These are phyloP conservation scores for Pseudoperonospora humuli DNA, from an alignment of 352 stramenopile genomes.

Conservation along the genomic window DNA sequence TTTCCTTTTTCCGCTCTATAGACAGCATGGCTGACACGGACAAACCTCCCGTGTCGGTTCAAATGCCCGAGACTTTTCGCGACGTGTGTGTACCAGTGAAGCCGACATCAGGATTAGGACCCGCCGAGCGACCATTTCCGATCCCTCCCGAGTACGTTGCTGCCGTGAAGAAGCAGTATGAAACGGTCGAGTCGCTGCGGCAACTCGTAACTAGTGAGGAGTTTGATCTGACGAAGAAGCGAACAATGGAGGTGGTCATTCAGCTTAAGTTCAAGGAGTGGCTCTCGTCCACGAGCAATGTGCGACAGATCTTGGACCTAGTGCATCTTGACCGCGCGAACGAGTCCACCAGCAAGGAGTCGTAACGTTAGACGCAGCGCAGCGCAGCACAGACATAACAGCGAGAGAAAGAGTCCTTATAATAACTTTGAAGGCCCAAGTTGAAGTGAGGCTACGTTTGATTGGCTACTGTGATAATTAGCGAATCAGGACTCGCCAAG, in stretches of 20 bases:
- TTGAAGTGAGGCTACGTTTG: slow-evolving; percentile 15
- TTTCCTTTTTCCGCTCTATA: slow-evolving; percentile 5
- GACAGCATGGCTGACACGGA: slow-evolving; percentile 37
- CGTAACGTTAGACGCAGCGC: slow-evolving; percentile 5
- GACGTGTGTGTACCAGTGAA: slow-evolving; percentile 72
- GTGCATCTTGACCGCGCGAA: slow-evolving; percentile 67
- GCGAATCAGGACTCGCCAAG: slow-evolving; percentile 38
- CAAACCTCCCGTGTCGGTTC: slow-evolving; percentile 49
- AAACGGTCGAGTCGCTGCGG: slow-evolving; percentile 67
- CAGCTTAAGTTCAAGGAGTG: slow-evolving; percentile 84
- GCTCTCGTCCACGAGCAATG: slow-evolving; percentile 79
- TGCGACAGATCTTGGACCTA: slow-evolving; percentile 84
- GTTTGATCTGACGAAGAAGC: slow-evolving; percentile 73
- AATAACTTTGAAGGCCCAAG: slow-evolving; percentile 2
- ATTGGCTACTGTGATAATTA: slow-evolving; percentile 22
- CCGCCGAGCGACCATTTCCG: slow-evolving; percentile 64
- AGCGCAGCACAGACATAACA: background rate
- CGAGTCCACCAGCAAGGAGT: slow-evolving; percentile 18
- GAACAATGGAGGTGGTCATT: slow-evolving; percentile 75
- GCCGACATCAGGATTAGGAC: slow-evolving; percentile 20
- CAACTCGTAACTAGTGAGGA: slow-evolving; percentile 71
- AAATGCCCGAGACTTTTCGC: slow-evolving; percentile 47
- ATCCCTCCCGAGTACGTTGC: slow-evolving; percentile 64
- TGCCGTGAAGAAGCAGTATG: slow-evolving; percentile 55
- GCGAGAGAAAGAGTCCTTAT: slow-evolving; percentile 3